Conservation (phyloP, 768 basidiomycete species). For the Leccinum broughii region DNA sequence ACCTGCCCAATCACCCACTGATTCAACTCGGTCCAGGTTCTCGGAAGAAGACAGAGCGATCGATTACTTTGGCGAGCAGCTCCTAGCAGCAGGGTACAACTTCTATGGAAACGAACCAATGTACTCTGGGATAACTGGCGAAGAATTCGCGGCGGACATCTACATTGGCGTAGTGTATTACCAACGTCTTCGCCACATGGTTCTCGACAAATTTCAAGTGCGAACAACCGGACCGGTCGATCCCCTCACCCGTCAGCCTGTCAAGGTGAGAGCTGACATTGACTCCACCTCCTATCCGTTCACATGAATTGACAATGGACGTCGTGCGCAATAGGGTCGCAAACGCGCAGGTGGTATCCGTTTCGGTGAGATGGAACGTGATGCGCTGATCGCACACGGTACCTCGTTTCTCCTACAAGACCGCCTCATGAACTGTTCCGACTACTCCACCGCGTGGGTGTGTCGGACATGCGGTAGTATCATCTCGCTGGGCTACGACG, state of each 20-base stretch:
- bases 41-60: slow-evolving; percentile 96
- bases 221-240: slow-evolving; percentile 98
- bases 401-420: slow-evolving; percentile 98
- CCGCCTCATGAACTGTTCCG: slow-evolving; percentile 98
- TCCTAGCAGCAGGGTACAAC: slow-evolving; percentile 92
- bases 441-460: slow-evolving; percentile 99
- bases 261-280: slow-evolving; percentile 63
- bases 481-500: slow-evolving; percentile 95
- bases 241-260: slow-evolving; percentile 92
- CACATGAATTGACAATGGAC: slow-evolving; percentile 1
- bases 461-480: slow-evolving; percentile 95
- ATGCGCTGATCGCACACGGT: slow-evolving; percentile 97
- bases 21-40: slow-evolving; percentile 54
- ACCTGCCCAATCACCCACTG: slow-evolving; percentile 8
- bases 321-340: slow-evolving; percentile 64
- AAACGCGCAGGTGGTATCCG: slow-evolving; percentile 99
- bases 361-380: slow-evolving; percentile 99
- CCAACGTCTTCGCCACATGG: slow-evolving; percentile 98
- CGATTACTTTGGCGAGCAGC: slow-evolving; percentile 96
- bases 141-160: slow-evolving; percentile 98
- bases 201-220: slow-evolving; percentile 99
- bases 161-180: slow-evolving; percentile 99
- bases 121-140: slow-evolving; percentile 99
- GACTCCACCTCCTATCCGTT: neutral
- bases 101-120: slow-evolving; percentile 99